Evolutionary conservation across 495 filamentous ascomycete genomes (phyloP).

Genomic region (Podospora sp.): DNA sequence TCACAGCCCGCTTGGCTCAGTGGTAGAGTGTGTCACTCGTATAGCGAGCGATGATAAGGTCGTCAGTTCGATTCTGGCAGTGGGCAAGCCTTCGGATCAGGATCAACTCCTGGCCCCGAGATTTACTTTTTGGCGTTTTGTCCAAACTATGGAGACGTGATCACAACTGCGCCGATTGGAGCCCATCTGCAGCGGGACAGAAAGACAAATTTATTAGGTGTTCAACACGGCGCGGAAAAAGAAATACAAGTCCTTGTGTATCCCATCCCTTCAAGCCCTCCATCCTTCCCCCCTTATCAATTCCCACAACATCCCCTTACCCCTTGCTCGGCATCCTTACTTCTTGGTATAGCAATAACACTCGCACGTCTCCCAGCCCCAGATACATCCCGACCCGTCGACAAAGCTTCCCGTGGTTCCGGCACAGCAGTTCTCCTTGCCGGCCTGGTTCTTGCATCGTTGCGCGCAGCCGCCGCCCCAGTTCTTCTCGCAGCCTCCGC

Average conservation of each 20-base stretch:
- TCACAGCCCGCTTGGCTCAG: conserved; percentile 13
- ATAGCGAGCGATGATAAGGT: conserved; percentile 9
- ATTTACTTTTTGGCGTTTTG: not conserved
- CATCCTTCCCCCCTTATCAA: not conserved
- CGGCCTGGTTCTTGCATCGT: not conserved
- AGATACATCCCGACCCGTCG: not conserved
- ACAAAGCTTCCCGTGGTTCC: not conserved
- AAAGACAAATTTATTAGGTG: too few species aligned
- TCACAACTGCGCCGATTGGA: too few species aligned
- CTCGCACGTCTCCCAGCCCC: not conserved
- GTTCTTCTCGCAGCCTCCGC: not conserved
- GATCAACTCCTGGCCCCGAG: not conserved
- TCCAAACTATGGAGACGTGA: too few species aligned
- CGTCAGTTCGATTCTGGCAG: conserved; percentile 14
- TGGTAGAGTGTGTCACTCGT: conserved; percentile 15
- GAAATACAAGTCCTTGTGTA: too few species aligned
- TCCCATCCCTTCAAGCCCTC: not conserved
- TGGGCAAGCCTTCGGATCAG: not conserved
- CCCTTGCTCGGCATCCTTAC: not conserved
- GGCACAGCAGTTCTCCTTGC: not conserved
- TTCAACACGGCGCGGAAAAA: not conserved
- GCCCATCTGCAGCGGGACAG: too few species aligned
- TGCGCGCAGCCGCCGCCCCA: not conserved
- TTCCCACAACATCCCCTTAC: not conserved
- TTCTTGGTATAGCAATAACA: not conserved